Conservation (phyloP, 2,329 filamentous ascomycete species). For the Tolypocladium cylindrosporum region DNA sequence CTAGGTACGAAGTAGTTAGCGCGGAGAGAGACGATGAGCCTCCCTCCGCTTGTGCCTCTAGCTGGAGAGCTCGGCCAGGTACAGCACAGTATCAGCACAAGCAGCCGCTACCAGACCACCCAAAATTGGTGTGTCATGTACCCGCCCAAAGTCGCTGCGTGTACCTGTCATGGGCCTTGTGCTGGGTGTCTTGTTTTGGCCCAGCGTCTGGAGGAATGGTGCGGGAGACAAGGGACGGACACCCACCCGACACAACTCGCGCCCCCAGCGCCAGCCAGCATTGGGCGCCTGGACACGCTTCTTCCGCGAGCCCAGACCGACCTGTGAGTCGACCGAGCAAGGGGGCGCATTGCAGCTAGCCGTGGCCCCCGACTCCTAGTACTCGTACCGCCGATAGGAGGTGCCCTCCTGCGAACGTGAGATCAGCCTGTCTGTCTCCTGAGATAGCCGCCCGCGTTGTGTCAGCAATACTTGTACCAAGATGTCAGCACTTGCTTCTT, state of each 20-base stretch:
- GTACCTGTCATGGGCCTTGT: constrained; percentile 11
- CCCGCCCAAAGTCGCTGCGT: constrained; percentile 23
- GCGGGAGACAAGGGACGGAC: neutral
- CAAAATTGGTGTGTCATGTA: constrained; percentile 25
- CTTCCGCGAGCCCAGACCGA: neutral
- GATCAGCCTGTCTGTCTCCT: neutral
- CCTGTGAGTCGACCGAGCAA: neutral
- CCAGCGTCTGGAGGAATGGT: constrained; percentile 4
- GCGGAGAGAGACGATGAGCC: neutral
- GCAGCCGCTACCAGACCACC: constrained; percentile 21
- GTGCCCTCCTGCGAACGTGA: neutral
- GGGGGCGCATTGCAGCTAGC: neutral
- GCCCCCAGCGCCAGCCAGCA: neutral
- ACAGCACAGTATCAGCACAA: constrained; percentile 27
- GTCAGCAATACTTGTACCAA: neutral
- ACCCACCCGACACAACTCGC: neutral
- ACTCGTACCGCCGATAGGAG: neutral
- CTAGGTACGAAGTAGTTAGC: neutral
- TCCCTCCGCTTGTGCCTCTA: neutral
- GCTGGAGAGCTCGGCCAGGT: constrained; percentile 11
- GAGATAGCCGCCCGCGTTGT: neutral
- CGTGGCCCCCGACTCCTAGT: neutral
- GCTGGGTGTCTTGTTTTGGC: constrained; percentile 1
- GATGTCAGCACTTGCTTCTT: neutral
- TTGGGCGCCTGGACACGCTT: neutral